phyloP scores from a whole-genome alignment of 2,329 filamentous ascomycete genomes.

The Fusarium continuum region DNA sequence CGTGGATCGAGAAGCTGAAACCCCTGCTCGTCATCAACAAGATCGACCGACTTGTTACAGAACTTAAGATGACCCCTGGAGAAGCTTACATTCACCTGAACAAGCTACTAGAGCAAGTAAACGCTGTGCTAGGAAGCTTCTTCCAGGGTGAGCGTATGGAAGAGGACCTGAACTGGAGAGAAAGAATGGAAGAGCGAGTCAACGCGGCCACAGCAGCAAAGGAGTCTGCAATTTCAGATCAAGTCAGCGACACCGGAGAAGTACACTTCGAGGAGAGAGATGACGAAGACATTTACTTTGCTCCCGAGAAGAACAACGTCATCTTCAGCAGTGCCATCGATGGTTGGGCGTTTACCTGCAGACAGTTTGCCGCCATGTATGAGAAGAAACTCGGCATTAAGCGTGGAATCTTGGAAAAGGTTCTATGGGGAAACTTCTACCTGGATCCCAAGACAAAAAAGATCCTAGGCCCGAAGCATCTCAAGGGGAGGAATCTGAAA shows the following conservation, averaged over 20 bases:
- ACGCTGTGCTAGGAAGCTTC: conserved; percentile 96
- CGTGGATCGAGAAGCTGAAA: conserved; percentile 95
- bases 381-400: conserved; percentile 98
- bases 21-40: conserved; percentile 97
- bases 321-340: conserved; percentile 98
- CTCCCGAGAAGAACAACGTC: conserved; percentile 97
- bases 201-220: conserved; percentile 74
- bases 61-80: conserved; percentile 89
- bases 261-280: conserved; percentile 86
- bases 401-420: conserved; percentile 85
- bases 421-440: conserved; percentile 97
- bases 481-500: conserved; percentile 90
- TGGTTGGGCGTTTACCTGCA: conserved; percentile 98
- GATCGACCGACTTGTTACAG: conserved; percentile 92
- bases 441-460: conserved; percentile 97
- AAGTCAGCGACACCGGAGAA: conserved; percentile 65
- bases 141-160: conserved; percentile 99
- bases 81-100: conserved; percentile 92
- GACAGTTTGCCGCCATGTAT: conserved; percentile 92
- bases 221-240: conserved; percentile 57
- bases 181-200: conserved; percentile 87
- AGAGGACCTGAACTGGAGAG: conserved; percentile 94
- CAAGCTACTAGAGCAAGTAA: conserved; percentile 93
- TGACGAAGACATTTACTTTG: conserved; percentile 97
- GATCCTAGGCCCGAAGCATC: conserved; percentile 86